Conservation (phyloP, 495 filamentous ascomycete genomes). For the Neurospora tetrasperma region DNA sequence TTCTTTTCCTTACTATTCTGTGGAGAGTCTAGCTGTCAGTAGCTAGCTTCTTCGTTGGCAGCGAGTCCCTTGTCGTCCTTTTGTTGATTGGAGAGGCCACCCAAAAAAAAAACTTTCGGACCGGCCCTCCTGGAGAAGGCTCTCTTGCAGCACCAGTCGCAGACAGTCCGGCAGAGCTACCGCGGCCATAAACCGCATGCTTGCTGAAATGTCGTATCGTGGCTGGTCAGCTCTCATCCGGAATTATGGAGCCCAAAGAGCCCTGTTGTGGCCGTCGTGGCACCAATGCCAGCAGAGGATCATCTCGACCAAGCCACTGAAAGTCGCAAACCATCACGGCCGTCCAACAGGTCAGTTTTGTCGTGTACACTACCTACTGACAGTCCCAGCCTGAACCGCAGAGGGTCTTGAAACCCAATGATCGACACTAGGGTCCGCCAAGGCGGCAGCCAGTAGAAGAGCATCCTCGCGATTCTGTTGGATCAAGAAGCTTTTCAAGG, state of each 20-base stretch:
- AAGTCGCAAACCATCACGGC: neutral
- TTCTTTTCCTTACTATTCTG: neutral
- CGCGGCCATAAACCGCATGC: neutral
- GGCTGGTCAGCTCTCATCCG: neutral
- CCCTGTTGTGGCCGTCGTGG: neutral
- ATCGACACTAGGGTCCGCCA: neutral
- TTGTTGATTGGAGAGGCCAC: neutral
- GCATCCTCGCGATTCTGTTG: neutral
- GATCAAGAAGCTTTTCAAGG: neutral
- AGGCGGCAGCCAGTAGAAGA: neutral
- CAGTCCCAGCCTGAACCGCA: neutral
- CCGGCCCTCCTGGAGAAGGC: neutral
- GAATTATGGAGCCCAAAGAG: neutral
- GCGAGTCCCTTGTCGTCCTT: neutral
- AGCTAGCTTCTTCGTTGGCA: neutral
- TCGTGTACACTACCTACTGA: neutral
- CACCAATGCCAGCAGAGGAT: neutral
- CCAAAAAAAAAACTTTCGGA: neutral
- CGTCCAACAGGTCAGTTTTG: neutral
- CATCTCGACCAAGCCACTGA: neutral
- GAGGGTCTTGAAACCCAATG: neutral
- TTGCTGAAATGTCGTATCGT: neutral
- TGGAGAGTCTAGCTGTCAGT: neutral
- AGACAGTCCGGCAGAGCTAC: neutral
- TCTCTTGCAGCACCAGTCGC: neutral